Evolutionary conservation across 345 rosid species (phyloP), one percentile per base, ranked within the genome.

Genomic region (Pseudoturritis turrita): DNA sequence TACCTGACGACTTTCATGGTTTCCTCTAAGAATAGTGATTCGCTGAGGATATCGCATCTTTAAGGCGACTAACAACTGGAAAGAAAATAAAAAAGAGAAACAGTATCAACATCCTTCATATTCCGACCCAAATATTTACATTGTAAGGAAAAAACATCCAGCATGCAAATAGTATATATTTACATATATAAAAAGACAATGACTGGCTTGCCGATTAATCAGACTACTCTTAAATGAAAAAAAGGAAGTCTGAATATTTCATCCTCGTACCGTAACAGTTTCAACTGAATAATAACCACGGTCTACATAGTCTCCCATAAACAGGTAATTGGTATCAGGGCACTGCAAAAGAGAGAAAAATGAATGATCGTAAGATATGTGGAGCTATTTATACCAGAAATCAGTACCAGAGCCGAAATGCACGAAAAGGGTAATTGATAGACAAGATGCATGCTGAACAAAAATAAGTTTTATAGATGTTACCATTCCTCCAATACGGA

Each of bases 1-100:
- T 82, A 94, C 99, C 96, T 94, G 98, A 40, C 98, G 97, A 70
- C 97, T 91, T 83, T 94, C 98, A 64, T 94, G 98, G 70, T 94
- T 94, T 73, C 98, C 98, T 79, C 98, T 83, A 18, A 94, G 88
- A 81, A 91, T 89, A n/a, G 99, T 94, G 72, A 94, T 85, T 75
- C 99, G 81, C 52, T 88, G 96, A 68, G 88, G 82, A 80, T 88
- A 87, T 54, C 93, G 90, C 66, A 91, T 96, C 85, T 94, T 91
- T 51, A 94, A 76, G 47, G 96, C 90, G 45, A 94, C 96, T 76
- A 94, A 70, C 49, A 94, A 88, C 97, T 91, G 88, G 36, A 79
- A 33, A 80, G 22, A 47, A 62, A 45, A 63, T 18, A 29, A 28
- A 13, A 56, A 57, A n/a, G 41, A 64, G 50, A 39, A 39, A 19